Evolutionary conservation across 2,329 filamentous ascomycete genomes (phyloP), one percentile per base, ranked within the genome.

Genomic region (Colletotrichum phormii): DNA sequence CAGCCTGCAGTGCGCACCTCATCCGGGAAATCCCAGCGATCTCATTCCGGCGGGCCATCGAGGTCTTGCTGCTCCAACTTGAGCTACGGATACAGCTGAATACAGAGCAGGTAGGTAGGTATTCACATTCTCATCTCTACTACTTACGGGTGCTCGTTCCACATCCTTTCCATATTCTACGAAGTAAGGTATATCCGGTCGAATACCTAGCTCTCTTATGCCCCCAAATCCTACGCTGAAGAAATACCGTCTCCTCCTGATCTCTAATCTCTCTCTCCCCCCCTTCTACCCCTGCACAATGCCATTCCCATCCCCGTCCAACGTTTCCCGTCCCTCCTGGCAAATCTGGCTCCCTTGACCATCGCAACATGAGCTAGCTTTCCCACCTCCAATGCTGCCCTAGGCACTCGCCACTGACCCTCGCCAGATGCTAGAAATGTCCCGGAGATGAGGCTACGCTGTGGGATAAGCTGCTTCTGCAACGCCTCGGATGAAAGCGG

Each of bases 401-500:
- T 12, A 22, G 18, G 57, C 22, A 22, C 26, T 18, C 26, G 18
- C 4, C 29, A 8, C 18, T 8, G 24, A 6, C 15, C 33, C 31
- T 29, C 33, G 64, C 64, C 57, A 55, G 29, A 62, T 58, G 69
- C 42, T 53, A 53, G 55, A 71, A 55, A 62, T 31, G 12, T 37
- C 64, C 37, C 58, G 69, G 69, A 72, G 64, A 68, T 58, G 69
- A 72, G 69, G 68, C 69, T 49, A 26, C 51, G 42, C 62, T 68
- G 49, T 35, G 57, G 67, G 29, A 53, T 54, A 55, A 42, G 18
- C 33, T 49, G 57, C 55, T 67, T 22, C 51, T n/a, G 57, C 35
- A 29, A 55, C 65, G 66, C 70, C 70, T 72, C 60, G 70, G 70
- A 72, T 37, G 66, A 60, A 72, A 72, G 35, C 70, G 60, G 70